Evolutionary conservation across 1,139 yeast genomes (phyloP), one percentile per base, ranked within the genome.

Genomic region (Blastobotrys malaysiensis): DNA sequence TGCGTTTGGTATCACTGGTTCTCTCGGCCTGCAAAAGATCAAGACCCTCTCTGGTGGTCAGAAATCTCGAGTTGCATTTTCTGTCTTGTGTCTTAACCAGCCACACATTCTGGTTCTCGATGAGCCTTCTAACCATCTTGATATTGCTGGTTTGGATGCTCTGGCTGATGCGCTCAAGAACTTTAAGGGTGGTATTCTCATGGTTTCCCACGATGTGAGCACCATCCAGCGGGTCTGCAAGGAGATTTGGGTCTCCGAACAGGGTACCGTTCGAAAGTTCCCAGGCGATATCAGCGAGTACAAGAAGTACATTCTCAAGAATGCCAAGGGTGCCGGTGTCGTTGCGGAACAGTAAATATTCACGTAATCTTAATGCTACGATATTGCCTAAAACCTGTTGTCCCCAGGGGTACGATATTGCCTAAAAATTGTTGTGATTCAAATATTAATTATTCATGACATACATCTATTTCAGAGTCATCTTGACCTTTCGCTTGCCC

Each of bases 91-190:
- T 73, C 77, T 93, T 66, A 81, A 81, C 61, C 86, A 86, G 61
- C 99, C 99, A n/a, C 99, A 93, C 69, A 83, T 93, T 49, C 77
- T 93, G 65, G 83, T 93, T 68, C 77, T 93, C 63, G 99, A 93
- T 77, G 99, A 95, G 79, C 99, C 99, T 73, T 89, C 98, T 9
- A 93, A 93, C 75, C 99, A 93, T 73, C 83, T 93, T 80, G 99
- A 93, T 85, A 91, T 97, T 14, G 88, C 95, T 52, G 99, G 98
- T 81, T 77, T 93, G 67, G 99, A 93, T 71, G 98, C 99, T 0
- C 78, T 93, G 60, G 85, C 95, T 6, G 95, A 86, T 45, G 98
- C 98, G 1, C 78, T 93, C 66, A 83, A 79, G 61, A 83, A 82
- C 59, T 93, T 91, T 78, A 81, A 88, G 68, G 99, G 99, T 68